A percentile compares a stretch with the other conserved stretches of the same genome.
These are phyloP conservation scores for Rubia occidens DNA, from an alignment of 305 asterid genomes.

Conservation along the genomic window DNA sequence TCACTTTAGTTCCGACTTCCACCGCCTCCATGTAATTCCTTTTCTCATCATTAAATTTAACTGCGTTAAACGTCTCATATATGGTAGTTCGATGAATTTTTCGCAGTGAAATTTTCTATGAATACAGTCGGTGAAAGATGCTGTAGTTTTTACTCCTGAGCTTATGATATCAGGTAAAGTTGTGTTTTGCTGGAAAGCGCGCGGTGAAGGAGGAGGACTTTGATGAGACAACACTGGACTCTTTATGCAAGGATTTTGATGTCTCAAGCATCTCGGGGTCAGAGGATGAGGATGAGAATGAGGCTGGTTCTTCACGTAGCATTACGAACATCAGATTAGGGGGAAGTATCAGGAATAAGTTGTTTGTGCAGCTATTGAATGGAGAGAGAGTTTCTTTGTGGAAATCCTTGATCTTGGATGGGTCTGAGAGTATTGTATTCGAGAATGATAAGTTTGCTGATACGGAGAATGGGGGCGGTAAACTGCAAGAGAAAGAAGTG, in stretches of 20 bases:
- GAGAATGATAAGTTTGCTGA: conserved; percentile 36
- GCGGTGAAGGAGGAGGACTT: conserved; percentile 74
- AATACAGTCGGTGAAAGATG: not conserved
- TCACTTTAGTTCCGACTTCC: conserved; percentile 88
- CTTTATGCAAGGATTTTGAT: conserved; percentile 65
- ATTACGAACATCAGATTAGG: conserved; percentile 31
- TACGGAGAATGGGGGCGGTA: conserved; percentile 32
- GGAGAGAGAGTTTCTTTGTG: conserved; percentile 70
- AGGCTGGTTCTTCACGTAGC: conserved; percentile 21
- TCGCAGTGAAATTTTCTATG: not conserved
- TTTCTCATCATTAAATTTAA: not conserved
- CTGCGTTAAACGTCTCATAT: not conserved
- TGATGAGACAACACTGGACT: conserved; percentile 51
- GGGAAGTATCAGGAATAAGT: conserved; percentile 42
- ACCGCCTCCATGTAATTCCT: conserved; percentile 62
- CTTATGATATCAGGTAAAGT: conserved; percentile 62
- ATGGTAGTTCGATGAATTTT: not conserved
- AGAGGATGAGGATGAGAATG: conserved; percentile 74
- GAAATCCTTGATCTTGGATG: conserved; percentile 64
- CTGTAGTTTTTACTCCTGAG: conserved; percentile 10
- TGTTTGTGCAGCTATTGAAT: conserved; percentile 47
- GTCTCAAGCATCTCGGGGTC: conserved; percentile 96
- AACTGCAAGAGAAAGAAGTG: conserved; percentile 48
- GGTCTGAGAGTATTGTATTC: conserved; percentile 41
- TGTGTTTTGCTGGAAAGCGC: conserved; percentile 70